These are phyloP conservation scores for Chondrus crispus DNA, from an alignment of 23 red algal genomes.

Conservation along the genomic window DNA sequence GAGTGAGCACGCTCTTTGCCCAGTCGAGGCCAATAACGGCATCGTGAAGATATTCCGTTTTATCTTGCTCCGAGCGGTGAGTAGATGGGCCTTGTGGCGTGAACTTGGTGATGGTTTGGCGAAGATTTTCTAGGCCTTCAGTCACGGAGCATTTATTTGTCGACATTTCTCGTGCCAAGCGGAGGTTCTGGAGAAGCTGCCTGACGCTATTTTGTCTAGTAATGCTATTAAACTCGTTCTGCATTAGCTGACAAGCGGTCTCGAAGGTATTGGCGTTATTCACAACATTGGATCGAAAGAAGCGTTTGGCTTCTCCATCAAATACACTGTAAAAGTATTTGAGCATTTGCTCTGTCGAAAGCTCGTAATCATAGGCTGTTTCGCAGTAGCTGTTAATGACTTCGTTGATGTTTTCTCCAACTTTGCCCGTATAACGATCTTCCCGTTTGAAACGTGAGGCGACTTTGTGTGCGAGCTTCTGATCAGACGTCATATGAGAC, in stretches of 20 bases:
- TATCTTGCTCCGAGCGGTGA: background rate
- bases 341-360: background rate
- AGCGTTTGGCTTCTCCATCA: background rate
- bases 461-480: conserved; percentile 15
- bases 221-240: background rate
- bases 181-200: background rate
- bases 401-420: background rate
- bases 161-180: background rate
- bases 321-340: conserved; percentile 1
- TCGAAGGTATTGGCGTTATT: background rate
- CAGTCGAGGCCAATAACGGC: background rate
- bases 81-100: background rate
- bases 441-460: background rate
- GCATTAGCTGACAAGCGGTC: background rate
- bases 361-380: conserved; percentile 3
- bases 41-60: conserved; percentile 5
- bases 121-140: conserved; percentile 2
- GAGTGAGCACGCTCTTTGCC: background rate
- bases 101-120: conserved; percentile 1
- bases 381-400: background rate
- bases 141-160: background rate
- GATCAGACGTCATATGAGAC: too few relatives aligned
- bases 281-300: background rate
- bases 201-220: background rate
- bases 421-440: background rate